Base-by-base conservation (phyloP, 345 rosid genomes). In the Boechera divaricarpa region DNA sequence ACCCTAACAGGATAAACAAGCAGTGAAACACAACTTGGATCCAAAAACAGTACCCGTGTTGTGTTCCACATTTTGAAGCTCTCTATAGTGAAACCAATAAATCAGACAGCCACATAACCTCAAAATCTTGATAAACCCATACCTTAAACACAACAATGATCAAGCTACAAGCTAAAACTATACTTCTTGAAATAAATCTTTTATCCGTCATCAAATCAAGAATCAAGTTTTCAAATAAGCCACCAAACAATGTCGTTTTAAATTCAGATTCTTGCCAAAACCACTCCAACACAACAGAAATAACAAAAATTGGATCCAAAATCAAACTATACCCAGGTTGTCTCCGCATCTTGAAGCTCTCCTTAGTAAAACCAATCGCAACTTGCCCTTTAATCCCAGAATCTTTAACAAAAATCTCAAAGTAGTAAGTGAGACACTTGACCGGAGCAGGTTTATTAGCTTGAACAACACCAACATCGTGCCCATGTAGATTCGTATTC, bases 381-480 rank as follows among this genome's bases (percentile, higher is more conserved):
- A 92, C 72, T 55, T 92, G 88, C 0, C 98, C 97, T 78, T 86
- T 95, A 18, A 39, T 71, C 12, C 98, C 98, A 69, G 89, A 92
- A 67, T 91, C 81, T 80, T 84, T 87, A 39, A 92, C 93, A 61
- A 77, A 84, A 77, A 95, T 90, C 97, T 95, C 99, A 68, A 95
- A 95, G 84, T 91, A 95, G 85, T 92, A 95, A 66, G 84, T 69
- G 15, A 91, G 84, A 58, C 91, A 84, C 87, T 87, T 88, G 31
- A 78, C 79, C 4, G 97, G 97, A 36, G 94, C 98, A 33, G 97
- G 94, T 76, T 67, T 85, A 80, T 92, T 85, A 45, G 91, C 94
- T 74, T 95, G 98, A 44, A 90, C 88, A 51, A 86, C 94, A 24
- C 99, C 99, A 3, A 92, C 98, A 36, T 91, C 98, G 73, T 91